A percentile compares a stretch with the other conserved stretches of the same genome.
Evolutionary conservation across 2,329 filamentous ascomycete species (phyloP).

Genomic region (Emergomyces orientalis): DNA sequence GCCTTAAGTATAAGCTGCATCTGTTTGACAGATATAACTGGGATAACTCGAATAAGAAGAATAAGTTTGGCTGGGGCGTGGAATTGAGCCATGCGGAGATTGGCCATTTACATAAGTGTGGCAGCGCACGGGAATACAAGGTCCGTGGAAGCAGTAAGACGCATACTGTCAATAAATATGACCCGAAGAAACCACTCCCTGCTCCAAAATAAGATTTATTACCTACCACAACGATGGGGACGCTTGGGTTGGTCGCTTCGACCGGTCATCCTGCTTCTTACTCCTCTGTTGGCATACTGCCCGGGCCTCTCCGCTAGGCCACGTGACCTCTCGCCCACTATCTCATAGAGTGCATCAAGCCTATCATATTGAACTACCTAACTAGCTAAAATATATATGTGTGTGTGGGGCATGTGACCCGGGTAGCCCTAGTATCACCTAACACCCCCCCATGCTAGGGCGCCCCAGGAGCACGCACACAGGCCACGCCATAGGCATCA

Average conservation of each 20-base stretch:
- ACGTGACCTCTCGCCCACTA: too few relatives aligned
- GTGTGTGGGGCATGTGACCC: too few relatives aligned
- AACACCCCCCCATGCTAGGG: too few relatives aligned
- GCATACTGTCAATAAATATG: background rate
- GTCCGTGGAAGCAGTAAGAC: background rate
- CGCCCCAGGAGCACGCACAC: too few relatives aligned
- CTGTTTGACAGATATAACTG: slow-evolving; percentile 6
- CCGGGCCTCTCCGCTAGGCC: too few relatives aligned
- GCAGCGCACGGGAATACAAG: slow-evolving; percentile 5
- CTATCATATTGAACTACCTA: too few relatives aligned
- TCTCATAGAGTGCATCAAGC: too few relatives aligned
- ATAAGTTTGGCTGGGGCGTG: background rate
- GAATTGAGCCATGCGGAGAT: slow-evolving; percentile 5
- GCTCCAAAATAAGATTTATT: background rate
- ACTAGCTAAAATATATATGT: too few relatives aligned
- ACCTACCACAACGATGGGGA: background rate
- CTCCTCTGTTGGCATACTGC: too few relatives aligned
- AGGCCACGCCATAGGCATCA: too few relatives aligned
- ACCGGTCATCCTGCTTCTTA: too few relatives aligned
- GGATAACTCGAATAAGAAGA: slow-evolving; percentile 5
- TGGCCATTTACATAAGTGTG: slow-evolving; percentile 6
- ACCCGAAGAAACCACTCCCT: background rate
- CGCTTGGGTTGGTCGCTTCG: background rate
- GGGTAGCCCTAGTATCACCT: too few relatives aligned
- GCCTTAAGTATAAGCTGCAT: background rate